Evolutionary conservation across 345 rosid genomes (phyloP), one percentile per base, ranked within the genome.

Genomic region (Punica granatum): DNA sequence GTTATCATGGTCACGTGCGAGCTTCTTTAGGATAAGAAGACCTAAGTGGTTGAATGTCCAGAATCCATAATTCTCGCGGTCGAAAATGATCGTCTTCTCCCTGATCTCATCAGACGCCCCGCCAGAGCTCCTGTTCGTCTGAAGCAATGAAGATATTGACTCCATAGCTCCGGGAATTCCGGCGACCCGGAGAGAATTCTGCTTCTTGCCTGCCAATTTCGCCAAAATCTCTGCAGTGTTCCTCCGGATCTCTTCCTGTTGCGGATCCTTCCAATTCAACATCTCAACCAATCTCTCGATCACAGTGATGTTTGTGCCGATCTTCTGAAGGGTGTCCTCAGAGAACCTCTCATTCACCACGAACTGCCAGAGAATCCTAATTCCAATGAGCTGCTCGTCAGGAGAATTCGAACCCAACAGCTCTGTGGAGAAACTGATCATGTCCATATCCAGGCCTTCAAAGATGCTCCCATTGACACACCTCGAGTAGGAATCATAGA

Each of bases 131-230:
- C 97, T 74, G 12, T 71, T 81, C 21, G 67, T 84, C 72, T 88
- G 88, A 36, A 92, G 87, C 36, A 92, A 83, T 33, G 97, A 90
- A 37, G 97, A 90, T 65, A 92, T 90, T 8, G 98, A 92, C 74
- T 92, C 96, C 93, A 92, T 81, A 14, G 97, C 92, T 0, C 97
- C 98, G 15, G 96, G 85, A 66, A 90, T 88, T 63, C 93, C 96
- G 0, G 97, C 83, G 10, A 92, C 93, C 21, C 98, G 79, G 0
- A 92, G 78, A 9, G 93, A 82, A 74, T 88, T 90, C 41, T 90
- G 97, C 72, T 86, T 92, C 76, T 82, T 88, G 3, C 96, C 84
- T 0, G 92, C 92, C 4, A 92, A 75, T 68, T 80, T 86, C 12
- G 96, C 80, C 42, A 92, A 74, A 61, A 90, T 83, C 63, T 90